A percentile compares a stretch with the other conserved stretches of the same genome.
Conservation (phyloP, 116 monocot species). For the Dioscorea cayenensis region DNA sequence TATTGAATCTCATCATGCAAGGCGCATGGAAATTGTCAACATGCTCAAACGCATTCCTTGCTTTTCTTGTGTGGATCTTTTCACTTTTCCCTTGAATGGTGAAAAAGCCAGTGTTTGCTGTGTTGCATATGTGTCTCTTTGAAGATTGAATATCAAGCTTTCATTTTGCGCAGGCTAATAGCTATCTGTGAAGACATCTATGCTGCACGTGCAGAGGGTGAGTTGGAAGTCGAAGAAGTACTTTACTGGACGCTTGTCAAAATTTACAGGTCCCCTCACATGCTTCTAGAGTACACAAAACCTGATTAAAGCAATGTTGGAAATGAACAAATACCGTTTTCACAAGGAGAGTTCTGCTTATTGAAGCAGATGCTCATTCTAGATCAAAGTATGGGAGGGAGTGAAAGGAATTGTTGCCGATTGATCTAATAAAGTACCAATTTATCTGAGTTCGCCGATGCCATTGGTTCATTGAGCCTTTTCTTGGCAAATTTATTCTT, state of each 20-base stretch:
- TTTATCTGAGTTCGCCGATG: no score
- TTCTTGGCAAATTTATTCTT: no score
- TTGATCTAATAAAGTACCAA: no score
- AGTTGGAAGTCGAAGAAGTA: conserved; percentile 89
- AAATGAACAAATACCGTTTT: not conserved
- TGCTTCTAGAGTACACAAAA: conserved; percentile 96
- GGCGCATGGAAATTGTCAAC: no score
- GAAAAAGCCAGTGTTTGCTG: not conserved
- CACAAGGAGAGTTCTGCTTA: not conserved
- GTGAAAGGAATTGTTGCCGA: no score
- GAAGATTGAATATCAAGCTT: not conserved
- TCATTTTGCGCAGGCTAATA: conserved; percentile 43
- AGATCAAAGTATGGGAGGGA: not conserved
- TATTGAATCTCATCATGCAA: no score
- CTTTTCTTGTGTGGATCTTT: not conserved
- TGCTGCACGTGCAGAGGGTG: conserved; percentile 86
- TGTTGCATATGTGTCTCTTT: not conserved
- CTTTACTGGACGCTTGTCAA: conserved; percentile 90
- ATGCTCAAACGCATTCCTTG: not conserved
- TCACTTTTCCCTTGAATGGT: not conserved
- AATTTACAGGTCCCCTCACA: conserved; percentile 91
- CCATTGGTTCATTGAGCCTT: no score
- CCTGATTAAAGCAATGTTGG: conserved; percentile 30
- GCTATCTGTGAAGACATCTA: conserved; percentile 95
- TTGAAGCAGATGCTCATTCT: not conserved